A percentile compares a stretch with the other conserved stretches of the same genome.
Evolutionary conservation across 805 yeast genomes (phyloP).

Genomic region (Ogataea parapolymorpha): DNA sequence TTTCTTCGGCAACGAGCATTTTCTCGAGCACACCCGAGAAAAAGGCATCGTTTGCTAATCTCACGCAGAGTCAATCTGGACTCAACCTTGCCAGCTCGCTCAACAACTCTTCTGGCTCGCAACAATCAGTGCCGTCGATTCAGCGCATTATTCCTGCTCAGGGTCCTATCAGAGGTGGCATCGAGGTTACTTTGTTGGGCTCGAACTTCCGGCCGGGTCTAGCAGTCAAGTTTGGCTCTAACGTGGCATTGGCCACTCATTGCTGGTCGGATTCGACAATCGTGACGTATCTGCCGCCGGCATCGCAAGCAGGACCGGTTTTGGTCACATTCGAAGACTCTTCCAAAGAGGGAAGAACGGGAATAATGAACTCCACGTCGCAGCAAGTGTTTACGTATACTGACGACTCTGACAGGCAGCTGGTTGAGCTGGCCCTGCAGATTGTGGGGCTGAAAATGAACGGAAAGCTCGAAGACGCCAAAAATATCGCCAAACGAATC

Average conservation of each 20-base stretch:
- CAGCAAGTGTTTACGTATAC: slow-evolving; percentile 81
- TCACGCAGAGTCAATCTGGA: slow-evolving; percentile 3
- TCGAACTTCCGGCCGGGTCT: slow-evolving; percentile 81
- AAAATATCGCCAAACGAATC: slow-evolving; percentile 86
- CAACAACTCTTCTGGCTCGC: slow-evolving; percentile 3
- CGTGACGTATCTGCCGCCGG: slow-evolving; percentile 91
- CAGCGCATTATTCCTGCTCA: slow-evolving; percentile 92
- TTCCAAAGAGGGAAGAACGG: slow-evolving; percentile 12
- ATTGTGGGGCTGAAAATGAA: slow-evolving; percentile 97
- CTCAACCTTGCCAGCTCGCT: background rate
- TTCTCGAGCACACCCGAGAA: slow-evolving; percentile 33
- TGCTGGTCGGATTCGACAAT: slow-evolving; percentile 96
- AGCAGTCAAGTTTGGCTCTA: slow-evolving; percentile 81
- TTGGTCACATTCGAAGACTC: slow-evolving; percentile 66
- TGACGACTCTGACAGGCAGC: slow-evolving; percentile 92
- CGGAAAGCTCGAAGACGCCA: slow-evolving; percentile 92
- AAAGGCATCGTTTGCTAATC: slow-evolving; percentile 10
- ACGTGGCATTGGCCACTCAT: slow-evolving; percentile 76
- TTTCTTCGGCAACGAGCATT: slow-evolving; percentile 32
- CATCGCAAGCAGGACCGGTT: slow-evolving; percentile 86
- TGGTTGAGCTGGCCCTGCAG: slow-evolving; percentile 92
- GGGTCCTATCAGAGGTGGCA: slow-evolving; percentile 95
- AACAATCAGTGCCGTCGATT: slow-evolving; percentile 47
- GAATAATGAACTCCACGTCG: slow-evolving; percentile 20
- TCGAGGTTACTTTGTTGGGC: slow-evolving; percentile 89